Base-by-base conservation (phyloP, 345 rosid species). In the Hibiscus syriacus region DNA sequence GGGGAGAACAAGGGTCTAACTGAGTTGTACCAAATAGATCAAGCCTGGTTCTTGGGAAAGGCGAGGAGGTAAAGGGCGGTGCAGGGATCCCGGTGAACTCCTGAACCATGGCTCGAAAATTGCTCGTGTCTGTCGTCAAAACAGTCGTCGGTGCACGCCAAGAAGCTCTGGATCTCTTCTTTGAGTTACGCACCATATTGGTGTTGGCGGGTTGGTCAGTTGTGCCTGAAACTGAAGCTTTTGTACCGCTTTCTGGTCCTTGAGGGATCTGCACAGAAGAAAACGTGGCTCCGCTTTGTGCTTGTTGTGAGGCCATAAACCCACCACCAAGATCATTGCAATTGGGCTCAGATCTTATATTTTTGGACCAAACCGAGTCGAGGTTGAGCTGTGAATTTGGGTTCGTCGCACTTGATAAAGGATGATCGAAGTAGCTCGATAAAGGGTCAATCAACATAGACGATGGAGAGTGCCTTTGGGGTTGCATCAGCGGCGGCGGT, bases 71-170 rank as follows among this genome's bases (percentile, higher is more conserved):
- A 65, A 85, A 87, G 23, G 98, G 98, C 7, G 95, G 95, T 48
- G 95, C 79, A 48, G 98, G 98, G 59, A 92, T 92, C 11, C 97
- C 98, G 14, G 98, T 92, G 72, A 92, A 90, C 60, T 92, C 98
- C 72, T 92, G 98, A 71, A 92, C 98, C 97, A 92, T 92, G 55
- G 96, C 96, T 76, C 96, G 80, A 84, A 92, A 92, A 72, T 92
- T 92, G 43, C 86, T 74, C 58, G 97, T 92, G 75, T 92, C 97
- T 50, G 98, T 92, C 3, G 88, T 90, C 74, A 92, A 71, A 58
- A 92, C 89, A 26, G 98, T 92, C 0, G 98, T 92, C 9, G 98
- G 98, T 61, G n/a, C n/a, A n/a, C n/a, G n/a, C n/a, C n/a, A n/a
- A n/a, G n/a, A n/a, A n/a, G n/a, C n/a, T n/a, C n/a, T n/a, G n/a